Percentiles rank a stretch among this genome's conserved stretches.
Evolutionary conservation across 208 protist species (phyloP).

Genomic region (Borovskyia barvae): DNA sequence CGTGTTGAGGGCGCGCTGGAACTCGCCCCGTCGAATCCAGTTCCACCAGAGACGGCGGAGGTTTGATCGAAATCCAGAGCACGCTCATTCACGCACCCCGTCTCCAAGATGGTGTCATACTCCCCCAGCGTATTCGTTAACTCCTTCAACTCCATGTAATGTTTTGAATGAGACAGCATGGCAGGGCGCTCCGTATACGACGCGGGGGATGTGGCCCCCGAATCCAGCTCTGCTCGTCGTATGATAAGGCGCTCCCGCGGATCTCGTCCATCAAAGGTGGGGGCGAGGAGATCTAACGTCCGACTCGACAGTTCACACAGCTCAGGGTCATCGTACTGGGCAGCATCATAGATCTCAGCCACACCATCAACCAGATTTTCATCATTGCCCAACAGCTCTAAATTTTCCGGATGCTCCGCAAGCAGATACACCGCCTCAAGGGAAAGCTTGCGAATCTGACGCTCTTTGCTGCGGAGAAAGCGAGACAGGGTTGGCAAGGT

Average conservation of each 20-base stretch:
- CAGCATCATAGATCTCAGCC: constrained; percentile 64
- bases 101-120: constrained; percentile 12
- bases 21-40: constrained; percentile 14
- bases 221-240: constrained; percentile 24
- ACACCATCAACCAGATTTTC: constrained; percentile 49
- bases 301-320: constrained; percentile 51
- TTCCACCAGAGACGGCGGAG: constrained; percentile 21
- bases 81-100: constrained; percentile 1
- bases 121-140: constrained; percentile 9
- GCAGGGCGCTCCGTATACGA: not conserved
- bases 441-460: constrained; percentile 69
- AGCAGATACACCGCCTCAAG: constrained; percentile 73
- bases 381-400: constrained; percentile 63
- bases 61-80: constrained; percentile 11
- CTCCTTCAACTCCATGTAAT: constrained; percentile 16
- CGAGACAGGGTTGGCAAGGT: constrained; percentile 77
- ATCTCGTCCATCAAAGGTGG: constrained; percentile 46
- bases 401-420: constrained; percentile 84
- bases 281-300: constrained; percentile 45
- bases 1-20: constrained; percentile 14
- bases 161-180: constrained; percentile 4
- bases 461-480: constrained; percentile 80
- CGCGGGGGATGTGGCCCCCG: not conserved
- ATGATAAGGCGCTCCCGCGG: constrained; percentile 32
- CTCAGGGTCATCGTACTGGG: constrained; percentile 80